Evolutionary conservation across 1,139 yeast genomes (phyloP), one percentile per base, ranked within the genome.

Genomic region (Taiozyma sp.): DNA sequence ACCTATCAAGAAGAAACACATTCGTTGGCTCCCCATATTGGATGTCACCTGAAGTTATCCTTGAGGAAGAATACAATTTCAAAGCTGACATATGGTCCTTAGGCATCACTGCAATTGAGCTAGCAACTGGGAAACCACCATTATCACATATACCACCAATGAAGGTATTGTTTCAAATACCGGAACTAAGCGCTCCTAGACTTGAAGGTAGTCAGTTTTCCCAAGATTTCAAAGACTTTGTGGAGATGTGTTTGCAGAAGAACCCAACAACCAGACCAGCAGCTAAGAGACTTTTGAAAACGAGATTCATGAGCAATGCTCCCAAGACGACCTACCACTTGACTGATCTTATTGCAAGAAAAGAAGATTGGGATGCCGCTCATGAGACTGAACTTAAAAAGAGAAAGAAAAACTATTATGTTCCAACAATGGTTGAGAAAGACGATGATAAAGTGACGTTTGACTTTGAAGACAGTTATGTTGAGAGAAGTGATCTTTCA

Each of bases 21-120:
- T 93, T 96, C 63, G 99, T 93, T 9, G 99, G 99, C 0, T 93
- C 99, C 0, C 99, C 99, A 1, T 93, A 92, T 66, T 93, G 98
- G 95, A 95, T 95, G 99, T 96, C 98, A 0, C 99, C 99, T 0
- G 99, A 95, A 63, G 96, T 93, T 2, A 87, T 93, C 44, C 72
- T 83, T 61, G 96, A 90, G 65, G 86, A 87, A 46, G 96, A 93
- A 12, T 96, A 95, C 66, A 83, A 89, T 57, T 87, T 79, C 64
- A 80, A 87, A 58, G 97, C 99, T 1, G 99, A 95, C 67, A 82
- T 93, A 3, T 95, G 99, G 99, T 90, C 97, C 1, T 71, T 95
- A 51, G 99, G 99, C 0, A 89, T 93, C 56, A 89, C 96, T 38
- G 87, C 92, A 1, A 87, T 84, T 54, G 97, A 90, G 64, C 71